Conservation (phyloP, 2,329 filamentous ascomycete genomes). For the Ceratocystis cubensis region DNA sequence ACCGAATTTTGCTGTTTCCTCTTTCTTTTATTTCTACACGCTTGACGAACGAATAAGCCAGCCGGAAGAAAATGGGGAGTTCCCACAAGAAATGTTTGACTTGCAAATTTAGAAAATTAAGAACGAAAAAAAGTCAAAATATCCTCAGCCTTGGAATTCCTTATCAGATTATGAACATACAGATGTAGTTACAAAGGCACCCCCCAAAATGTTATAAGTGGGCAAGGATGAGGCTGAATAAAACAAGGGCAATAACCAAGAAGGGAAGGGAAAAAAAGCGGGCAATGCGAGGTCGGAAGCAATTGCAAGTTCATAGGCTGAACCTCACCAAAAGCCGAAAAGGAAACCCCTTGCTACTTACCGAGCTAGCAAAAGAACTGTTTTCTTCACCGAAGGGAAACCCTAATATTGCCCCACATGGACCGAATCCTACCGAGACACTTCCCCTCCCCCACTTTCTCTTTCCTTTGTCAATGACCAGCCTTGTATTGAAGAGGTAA, state of each 20-base stretch:
- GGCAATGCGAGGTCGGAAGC: background rate
- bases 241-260: background rate
- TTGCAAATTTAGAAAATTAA: background rate
- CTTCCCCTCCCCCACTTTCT: background rate
- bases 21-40: too few relatives aligned
- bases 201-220: background rate
- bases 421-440: background rate
- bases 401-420: background rate
- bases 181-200: background rate
- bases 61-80: too few relatives aligned
- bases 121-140: background rate
- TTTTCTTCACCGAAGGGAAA: background rate
- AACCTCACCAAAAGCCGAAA: too few relatives aligned
- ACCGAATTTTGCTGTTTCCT: too few relatives aligned
- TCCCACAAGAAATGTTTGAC: too few relatives aligned
- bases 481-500: background rate
- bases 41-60: too few relatives aligned
- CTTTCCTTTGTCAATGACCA: background rate
- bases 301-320: background rate
- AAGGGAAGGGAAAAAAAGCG: background rate
- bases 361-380: background rate
- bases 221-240: background rate
- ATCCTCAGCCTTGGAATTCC: background rate
- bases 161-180: background rate
- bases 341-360: background rate